Percentiles rank a stretch among this genome's conserved stretches.
These are phyloP conservation scores for Lactarius pseudohatsudake DNA, from an alignment of 768 basidiomycete species.

Conservation along the genomic window DNA sequence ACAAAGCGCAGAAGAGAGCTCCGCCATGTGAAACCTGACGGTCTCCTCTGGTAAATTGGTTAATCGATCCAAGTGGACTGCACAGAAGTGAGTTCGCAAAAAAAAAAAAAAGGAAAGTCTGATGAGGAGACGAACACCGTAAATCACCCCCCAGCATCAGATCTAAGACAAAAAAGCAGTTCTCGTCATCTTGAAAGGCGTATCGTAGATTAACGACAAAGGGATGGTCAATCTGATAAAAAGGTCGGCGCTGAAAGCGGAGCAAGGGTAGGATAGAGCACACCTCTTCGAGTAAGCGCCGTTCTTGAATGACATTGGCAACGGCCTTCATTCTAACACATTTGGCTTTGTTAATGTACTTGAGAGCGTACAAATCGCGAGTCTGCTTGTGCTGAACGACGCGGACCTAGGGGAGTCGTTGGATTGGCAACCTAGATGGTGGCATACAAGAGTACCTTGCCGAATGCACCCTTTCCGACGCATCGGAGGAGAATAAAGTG, in stretches of 20 bases:
- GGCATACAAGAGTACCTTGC: conserved; percentile 64
- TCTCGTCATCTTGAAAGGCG: conserved; percentile 97
- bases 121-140: conserved; percentile 62
- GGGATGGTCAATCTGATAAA: conserved; percentile 82
- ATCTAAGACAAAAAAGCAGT: conserved; percentile 97
- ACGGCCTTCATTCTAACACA: conserved; percentile 99
- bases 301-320: conserved; percentile 95
- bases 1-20: conserved; percentile 82
- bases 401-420: conserved; percentile 65
- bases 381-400: conserved; percentile 99
- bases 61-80: conserved; percentile 87
- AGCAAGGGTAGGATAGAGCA: conserved; percentile 16
- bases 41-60: conserved; percentile 72
- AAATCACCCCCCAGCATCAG: conserved; percentile 96
- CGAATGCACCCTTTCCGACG: conserved; percentile 99
- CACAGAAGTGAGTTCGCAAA: conserved; percentile 18
- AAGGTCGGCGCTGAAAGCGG: conserved; percentile 33
- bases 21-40: conserved; percentile 86
- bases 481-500: conserved; percentile 93
- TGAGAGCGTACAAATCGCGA: conserved; percentile 94
- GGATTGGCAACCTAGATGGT: conserved; percentile 6
- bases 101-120: conserved; percentile 6
- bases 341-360: conserved; percentile 99
- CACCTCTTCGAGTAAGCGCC: conserved; percentile 93
- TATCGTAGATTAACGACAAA: conserved; percentile 94